phyloP scores from a whole-genome alignment of 2,329 filamentous ascomycete species.

The Esteya vermicola region DNA sequence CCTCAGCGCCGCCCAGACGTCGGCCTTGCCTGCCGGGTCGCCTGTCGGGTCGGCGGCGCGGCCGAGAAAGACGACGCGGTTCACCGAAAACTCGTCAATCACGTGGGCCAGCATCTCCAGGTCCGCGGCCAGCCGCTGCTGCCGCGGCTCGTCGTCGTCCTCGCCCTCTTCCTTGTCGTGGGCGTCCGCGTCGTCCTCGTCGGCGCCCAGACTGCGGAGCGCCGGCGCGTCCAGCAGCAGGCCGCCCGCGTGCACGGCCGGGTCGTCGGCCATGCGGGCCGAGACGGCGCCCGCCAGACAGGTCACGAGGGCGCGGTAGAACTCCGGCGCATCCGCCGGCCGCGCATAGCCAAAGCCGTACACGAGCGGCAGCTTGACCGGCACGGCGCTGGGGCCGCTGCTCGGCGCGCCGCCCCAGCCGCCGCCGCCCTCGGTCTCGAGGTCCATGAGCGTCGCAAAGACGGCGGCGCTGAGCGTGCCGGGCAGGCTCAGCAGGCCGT shows the following conservation, averaged over 20 bases:
- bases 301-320: slow-evolving; percentile 63
- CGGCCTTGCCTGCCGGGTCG: slow-evolving; percentile 58
- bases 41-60: slow-evolving; percentile 50
- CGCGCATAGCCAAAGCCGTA: slow-evolving; percentile 71
- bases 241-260: slow-evolving; percentile 55
- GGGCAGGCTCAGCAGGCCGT: slow-evolving; percentile 64
- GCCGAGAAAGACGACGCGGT: slow-evolving; percentile 71
- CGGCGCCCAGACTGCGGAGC: slow-evolving; percentile 49
- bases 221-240: slow-evolving; percentile 78
- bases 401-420: slow-evolving; percentile 86
- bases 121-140: too few species aligned
- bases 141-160: too few species aligned
- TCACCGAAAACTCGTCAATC: slow-evolving; percentile 50
- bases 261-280: slow-evolving; percentile 63
- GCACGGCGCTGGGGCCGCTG: slow-evolving; percentile 74
- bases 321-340: slow-evolving; percentile 55
- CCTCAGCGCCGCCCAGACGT: too few species aligned
- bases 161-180: too few species aligned
- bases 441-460: slow-evolving; percentile 74
- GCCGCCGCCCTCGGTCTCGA: slow-evolving; percentile 54
- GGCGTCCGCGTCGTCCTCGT: slow-evolving; percentile 15
- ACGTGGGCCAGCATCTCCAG: slow-evolving; percentile 74
- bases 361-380: slow-evolving; percentile 82
- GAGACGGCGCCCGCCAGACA: slow-evolving; percentile 67
- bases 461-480: slow-evolving; percentile 78